Evolutionary conservation across 495 filamentous ascomycete genomes (phyloP).

Genomic region (Penicillium pulvis): DNA sequence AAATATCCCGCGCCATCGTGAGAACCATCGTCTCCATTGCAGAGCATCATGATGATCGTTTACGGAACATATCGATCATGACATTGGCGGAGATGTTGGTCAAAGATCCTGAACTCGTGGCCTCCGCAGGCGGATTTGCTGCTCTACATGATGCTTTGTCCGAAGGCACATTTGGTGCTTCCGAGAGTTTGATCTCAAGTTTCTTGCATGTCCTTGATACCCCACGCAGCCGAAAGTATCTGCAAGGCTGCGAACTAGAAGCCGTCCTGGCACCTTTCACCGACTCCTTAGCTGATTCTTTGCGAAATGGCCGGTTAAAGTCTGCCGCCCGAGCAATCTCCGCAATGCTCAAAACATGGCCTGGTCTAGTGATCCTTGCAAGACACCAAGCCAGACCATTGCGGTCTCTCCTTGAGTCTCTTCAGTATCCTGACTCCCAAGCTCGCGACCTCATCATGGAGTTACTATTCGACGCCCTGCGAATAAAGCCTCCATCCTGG

Average conservation of each 20-base stretch:
- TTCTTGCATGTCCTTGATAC: conserved; percentile 89
- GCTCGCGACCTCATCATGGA: conserved; percentile 75
- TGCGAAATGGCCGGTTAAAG: conserved; percentile 73
- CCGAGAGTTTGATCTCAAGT: conserved; percentile 78
- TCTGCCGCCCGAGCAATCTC: conserved; percentile 84
- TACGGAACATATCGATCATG: conserved; percentile 86
- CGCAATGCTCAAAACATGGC: conserved; percentile 91
- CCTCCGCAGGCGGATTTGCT: conserved; percentile 77
- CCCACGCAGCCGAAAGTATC: conserved; percentile 74
- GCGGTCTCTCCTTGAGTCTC: conserved; percentile 74
- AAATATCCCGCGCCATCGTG: conserved; percentile 83
- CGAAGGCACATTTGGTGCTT: conserved; percentile 88
- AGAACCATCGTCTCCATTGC: conserved; percentile 87
- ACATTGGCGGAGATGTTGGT: conserved; percentile 90
- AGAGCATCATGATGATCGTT: conserved; percentile 83
- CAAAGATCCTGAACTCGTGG: conserved; percentile 75
- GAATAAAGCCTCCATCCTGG: conserved; percentile 96
- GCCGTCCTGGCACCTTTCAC: conserved; percentile 87
- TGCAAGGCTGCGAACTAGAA: conserved; percentile 80
- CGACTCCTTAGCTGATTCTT: conserved; percentile 68
- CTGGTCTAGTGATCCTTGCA: conserved; percentile 77
- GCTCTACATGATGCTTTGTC: conserved; percentile 82
- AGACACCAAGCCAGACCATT: conserved; percentile 84
- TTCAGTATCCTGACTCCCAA: conserved; percentile 70
- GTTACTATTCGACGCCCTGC: conserved; percentile 84